Conservation (phyloP, 768 basidiomycete species). For the Boletus vinaceobasis region DNA sequence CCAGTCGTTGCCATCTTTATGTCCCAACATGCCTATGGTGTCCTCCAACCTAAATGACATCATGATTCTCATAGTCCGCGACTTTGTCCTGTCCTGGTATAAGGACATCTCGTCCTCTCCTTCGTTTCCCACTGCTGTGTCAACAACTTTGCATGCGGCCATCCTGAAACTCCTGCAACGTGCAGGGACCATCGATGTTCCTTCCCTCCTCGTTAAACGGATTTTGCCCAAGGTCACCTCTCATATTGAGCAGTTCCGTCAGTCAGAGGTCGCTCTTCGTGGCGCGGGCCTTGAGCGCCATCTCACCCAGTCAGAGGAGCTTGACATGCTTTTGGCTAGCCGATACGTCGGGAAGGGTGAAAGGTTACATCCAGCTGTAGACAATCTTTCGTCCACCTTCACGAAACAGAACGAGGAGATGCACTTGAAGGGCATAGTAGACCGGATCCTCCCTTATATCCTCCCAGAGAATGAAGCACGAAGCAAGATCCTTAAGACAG, state of each 20-base stretch:
- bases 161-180: slow-evolving; percentile 57
- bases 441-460: slow-evolving; percentile 64
- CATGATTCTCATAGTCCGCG: slow-evolving; percentile 74
- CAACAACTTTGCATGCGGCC: slow-evolving; percentile 65
- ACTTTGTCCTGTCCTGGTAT: slow-evolving; percentile 93
- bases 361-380: slow-evolving; percentile 80
- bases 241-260: slow-evolving; percentile 87
- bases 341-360: slow-evolving; percentile 66
- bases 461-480: slow-evolving; percentile 72
- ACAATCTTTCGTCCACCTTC: slow-evolving; percentile 84
- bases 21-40: slow-evolving; percentile 59
- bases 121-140: slow-evolving; percentile 85
- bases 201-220: slow-evolving; percentile 74
- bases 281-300: slow-evolving; percentile 79
- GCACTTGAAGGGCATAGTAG: slow-evolving; percentile 72
- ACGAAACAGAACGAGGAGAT: slow-evolving; percentile 87
- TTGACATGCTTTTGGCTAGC: slow-evolving; percentile 82
- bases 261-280: slow-evolving; percentile 82
- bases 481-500: slow-evolving; percentile 68
- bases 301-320: slow-evolving; percentile 85
- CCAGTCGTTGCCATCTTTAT: slow-evolving; percentile 63
- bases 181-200: slow-evolving; percentile 59
- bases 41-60: slow-evolving; percentile 77
- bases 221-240: slow-evolving; percentile 86
- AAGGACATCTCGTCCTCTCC: slow-evolving; percentile 78